Conservation (phyloP, 345 rosid species). For the rapeseed (Brassica napus) region DNA sequence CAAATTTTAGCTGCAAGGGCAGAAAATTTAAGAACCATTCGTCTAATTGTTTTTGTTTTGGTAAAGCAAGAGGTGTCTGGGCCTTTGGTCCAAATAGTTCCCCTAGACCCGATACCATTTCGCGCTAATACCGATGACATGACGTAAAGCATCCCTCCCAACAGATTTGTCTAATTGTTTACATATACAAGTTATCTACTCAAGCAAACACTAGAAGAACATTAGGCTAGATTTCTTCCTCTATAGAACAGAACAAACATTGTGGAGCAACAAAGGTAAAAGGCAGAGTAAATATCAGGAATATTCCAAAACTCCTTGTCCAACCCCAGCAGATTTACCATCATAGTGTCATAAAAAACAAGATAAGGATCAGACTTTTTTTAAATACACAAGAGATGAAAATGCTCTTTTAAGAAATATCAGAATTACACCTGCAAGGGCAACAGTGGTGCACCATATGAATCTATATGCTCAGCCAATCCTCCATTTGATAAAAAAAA, state of each 20-base stretch:
- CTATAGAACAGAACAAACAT: not conserved
- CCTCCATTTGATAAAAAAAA: conserved; percentile 19
- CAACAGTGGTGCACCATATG: conserved; percentile 65
- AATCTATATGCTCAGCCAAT: conserved; percentile 88
- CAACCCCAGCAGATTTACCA: conserved; percentile 82
- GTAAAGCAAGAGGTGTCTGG: too few relatives aligned
- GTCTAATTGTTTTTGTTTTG: too few relatives aligned
- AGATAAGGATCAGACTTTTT: not conserved
- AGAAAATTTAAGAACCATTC: not conserved
- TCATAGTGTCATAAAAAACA: conserved; percentile 69
- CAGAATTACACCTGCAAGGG: conserved; percentile 30
- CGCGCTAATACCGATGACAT: too few relatives aligned
- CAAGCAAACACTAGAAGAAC: not conserved
- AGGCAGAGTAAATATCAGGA: conserved; percentile 57
- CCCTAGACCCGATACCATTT: too few relatives aligned
- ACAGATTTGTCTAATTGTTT: not conserved
- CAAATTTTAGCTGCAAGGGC: not conserved
- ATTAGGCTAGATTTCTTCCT: not conserved
- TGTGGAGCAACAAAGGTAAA: not conserved
- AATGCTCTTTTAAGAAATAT: not conserved
- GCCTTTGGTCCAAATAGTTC: too few relatives aligned
- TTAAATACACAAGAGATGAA: not conserved
- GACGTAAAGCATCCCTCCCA: too few relatives aligned
- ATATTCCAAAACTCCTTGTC: conserved; percentile 97
- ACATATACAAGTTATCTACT: not conserved